Evolutionary conservation across 2,329 filamentous ascomycete genomes (phyloP).

Genomic region (Diaporthe destruens): DNA sequence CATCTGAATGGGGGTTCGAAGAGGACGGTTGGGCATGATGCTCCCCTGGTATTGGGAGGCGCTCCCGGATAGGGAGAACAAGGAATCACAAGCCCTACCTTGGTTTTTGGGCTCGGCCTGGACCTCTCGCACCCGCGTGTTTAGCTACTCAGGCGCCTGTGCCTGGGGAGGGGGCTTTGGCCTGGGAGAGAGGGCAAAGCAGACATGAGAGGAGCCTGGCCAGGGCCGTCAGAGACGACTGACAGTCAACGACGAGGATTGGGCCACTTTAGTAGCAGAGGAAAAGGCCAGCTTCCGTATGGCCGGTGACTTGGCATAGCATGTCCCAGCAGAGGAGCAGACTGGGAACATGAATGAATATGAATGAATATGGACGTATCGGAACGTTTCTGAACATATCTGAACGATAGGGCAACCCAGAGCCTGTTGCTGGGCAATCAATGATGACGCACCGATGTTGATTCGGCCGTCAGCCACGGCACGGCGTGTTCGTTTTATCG

Average conservation of each 20-base stretch:
- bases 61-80: background rate
- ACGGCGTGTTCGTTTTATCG: background rate
- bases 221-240: background rate
- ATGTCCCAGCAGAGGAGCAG: background rate
- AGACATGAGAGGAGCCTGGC: background rate
- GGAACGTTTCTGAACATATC: too few species aligned
- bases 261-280: background rate
- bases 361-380: too few species aligned
- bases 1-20: conserved; percentile 60
- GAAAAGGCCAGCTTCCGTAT: conserved; percentile 5
- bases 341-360: background rate
- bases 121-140: conserved; percentile 2
- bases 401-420: background rate
- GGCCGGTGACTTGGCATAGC: conserved; percentile 5
- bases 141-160: background rate
- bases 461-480: background rate
- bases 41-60: conserved; percentile 26
- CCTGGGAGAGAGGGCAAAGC: background rate
- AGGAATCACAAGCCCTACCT: too few species aligned
- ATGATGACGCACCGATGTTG: background rate
- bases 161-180: background rate
- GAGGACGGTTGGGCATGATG: conserved; percentile 33
- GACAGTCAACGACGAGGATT: background rate
- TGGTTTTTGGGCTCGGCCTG: conserved; percentile 1
- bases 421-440: background rate